Base-by-base conservation (phyloP, 2,329 filamentous ascomycete species). In the Pyrenochaeta sp. region DNA sequence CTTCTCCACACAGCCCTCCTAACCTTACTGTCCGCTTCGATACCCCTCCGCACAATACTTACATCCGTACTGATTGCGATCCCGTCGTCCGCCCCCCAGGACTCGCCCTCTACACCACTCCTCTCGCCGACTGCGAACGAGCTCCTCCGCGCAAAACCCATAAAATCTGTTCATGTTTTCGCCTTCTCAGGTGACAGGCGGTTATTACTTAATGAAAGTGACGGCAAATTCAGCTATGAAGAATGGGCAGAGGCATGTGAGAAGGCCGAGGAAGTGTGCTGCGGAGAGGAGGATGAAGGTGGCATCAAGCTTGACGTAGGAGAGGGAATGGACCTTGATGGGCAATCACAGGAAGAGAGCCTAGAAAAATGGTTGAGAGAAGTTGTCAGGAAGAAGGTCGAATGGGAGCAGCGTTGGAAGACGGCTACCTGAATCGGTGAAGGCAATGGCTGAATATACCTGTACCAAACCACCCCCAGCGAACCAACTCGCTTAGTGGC, bases 111-210 rank as follows among this genome's bases (percentile, higher is more conserved):
- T 49, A 58, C 54, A 45, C 75, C 40, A 68, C 79, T 56, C 70
- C 76, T 50, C 70, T 77, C 75, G 49, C 92, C 92, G 6, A 85
- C 84, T 3, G 81, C 86, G 5, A 79, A 84, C 18, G 82, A 90
- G 55, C 81, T 88, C 40, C 81, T 86, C 60, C 77, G 79, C 40
- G 88, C 90, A 10, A 82, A 79, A 49, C 96, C 92, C 2, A 78
- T 92, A 37, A 91, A 96, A 70, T 96, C 92, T 4, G 78, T 91
- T 18, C 94, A 97, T 72, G 91, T 90, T n/a, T 82, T 97, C 52
- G 89, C 87, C 5, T 96, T 95, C 72, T 89, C 88, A 0, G 68
- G 64, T 3, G 57, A 72, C n/a, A 85, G 88, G 7, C 87, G 91
- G 54, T 78, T 96, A 45, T 77, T 97, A 18, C 77, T 97, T 36